Base-by-base conservation (phyloP, 2,329 filamentous ascomycete genomes). In the Colletotrichum phormii region DNA sequence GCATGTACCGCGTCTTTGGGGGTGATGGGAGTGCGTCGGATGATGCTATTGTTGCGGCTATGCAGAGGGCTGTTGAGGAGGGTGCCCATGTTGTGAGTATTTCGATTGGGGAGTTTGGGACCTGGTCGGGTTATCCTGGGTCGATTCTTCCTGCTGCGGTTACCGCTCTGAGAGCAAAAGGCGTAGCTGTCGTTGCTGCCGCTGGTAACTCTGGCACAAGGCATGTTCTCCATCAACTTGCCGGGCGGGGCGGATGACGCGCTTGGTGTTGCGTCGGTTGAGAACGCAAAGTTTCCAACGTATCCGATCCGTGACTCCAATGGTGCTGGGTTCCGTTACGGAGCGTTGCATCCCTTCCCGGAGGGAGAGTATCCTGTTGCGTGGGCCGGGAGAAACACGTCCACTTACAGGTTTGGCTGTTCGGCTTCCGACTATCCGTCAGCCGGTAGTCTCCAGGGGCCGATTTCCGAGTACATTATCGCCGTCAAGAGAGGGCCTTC, bases 141-240 rank as follows among this genome's bases (percentile, higher is more conserved):
- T 64, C 61, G 12, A 61, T 62, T 26, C 46, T 71, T 5, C 83
- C 84, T 1, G 84, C 84, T 1, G 86, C 87, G 8, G 77, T 75
- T 1, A 84, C 86, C n/a, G 84, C 86, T 1, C 88, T 90, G 31
- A 86, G 88, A 11, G 86, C 85, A 5, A 81, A 85, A 49, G 89
- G 89, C 46, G 85, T 90, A 0, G 84, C 86, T 0, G 88, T 86
- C 75, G 84, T 86, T 18, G 78, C 89, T 6, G 84, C 87, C 18
- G 87, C 86, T 3, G 88, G 88, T 4, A 89, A 90, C 71, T 79
- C 81, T 5, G 88, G 87, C 5, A 77, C 49, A 75, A 2, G 88
- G 86, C 31, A 76, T 87, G 67, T 89, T 89, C 75, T 88, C 85
- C 74, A 81, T 87, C 54, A 84, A 83, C 72, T 84, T 84, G 6